These are phyloP conservation scores for Eucalyptus erythrocorys DNA, from an alignment of 345 rosid genomes.

Conservation along the genomic window DNA sequence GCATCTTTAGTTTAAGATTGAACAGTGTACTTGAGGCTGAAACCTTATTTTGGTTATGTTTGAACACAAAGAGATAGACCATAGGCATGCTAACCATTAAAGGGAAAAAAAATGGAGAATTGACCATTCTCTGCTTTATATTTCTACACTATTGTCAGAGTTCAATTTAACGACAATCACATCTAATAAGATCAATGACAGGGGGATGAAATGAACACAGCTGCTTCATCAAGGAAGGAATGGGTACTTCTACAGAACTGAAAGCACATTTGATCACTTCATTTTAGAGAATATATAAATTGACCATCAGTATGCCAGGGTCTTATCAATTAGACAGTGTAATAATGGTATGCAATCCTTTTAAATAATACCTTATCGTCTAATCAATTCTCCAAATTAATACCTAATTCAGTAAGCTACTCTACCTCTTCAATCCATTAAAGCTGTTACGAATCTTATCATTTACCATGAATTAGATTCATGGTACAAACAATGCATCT, in stretches of 20 bases:
- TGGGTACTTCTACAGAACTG: neutral
- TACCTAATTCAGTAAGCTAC: neutral
- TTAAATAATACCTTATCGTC: neutral
- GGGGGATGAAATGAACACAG: neutral
- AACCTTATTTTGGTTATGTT: neutral
- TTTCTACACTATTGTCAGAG: neutral
- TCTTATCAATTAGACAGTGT: neutral
- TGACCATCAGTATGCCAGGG: neutral
- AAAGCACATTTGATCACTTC: neutral
- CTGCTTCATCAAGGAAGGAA: neutral
- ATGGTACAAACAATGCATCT: neutral
- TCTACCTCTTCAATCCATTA: neutral
- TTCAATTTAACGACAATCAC: neutral
- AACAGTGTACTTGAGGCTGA: neutral
- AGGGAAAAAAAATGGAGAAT: neutral
- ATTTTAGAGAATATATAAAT: neutral
- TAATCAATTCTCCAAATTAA: neutral
- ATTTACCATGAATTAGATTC: neutral
- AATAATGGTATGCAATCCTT: neutral
- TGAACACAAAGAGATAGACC: neutral
- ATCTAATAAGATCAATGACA: neutral
- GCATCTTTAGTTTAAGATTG: neutral
- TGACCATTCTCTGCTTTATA: neutral
- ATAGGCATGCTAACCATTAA: neutral
- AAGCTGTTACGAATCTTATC: neutral